Percentiles rank a stretch among this genome's conserved stretches.
Conservation (phyloP, 164 flowering plant genomes). For the Nelumbo lutea region DNA sequence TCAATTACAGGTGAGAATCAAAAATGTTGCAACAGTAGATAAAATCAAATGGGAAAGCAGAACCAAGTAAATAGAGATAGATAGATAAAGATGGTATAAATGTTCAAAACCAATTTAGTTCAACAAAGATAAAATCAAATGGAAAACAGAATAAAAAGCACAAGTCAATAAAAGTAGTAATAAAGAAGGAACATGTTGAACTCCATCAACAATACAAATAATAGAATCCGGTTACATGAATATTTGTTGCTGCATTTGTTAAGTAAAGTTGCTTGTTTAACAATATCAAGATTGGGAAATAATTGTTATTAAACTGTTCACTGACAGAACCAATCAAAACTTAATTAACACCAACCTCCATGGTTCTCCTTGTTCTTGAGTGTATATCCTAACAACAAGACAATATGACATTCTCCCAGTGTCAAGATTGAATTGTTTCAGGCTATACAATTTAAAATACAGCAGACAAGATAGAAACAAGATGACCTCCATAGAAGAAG, state of each 20-base stretch:
- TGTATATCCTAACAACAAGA: conserved; percentile 12
- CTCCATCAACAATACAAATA: not conserved
- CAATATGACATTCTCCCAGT: conserved; percentile 7
- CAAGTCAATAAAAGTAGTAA: not conserved
- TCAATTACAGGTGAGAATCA: not conserved
- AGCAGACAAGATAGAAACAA: conserved; percentile 20
- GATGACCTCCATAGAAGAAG: conserved; percentile 10
- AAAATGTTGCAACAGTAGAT: no score
- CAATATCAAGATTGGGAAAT: not conserved
- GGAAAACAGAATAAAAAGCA: not conserved
- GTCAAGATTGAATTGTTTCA: conserved; percentile 16
- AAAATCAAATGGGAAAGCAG: no score
- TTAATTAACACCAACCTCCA: conserved; percentile 21
- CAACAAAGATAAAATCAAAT: not conserved
- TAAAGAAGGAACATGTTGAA: not conserved
- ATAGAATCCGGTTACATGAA: not conserved
- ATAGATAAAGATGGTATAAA: no score
- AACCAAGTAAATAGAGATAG: not conserved
- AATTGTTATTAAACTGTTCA: not conserved
- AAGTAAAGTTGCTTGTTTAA: not conserved
- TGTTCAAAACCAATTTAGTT: not conserved
- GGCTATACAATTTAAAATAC: conserved; percentile 18
- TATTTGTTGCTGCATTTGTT: not conserved
- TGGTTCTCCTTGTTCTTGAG: conserved; percentile 17
- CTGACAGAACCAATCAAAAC: conserved; percentile 6